phyloP scores from a whole-genome alignment of 192 early-diverging fungal species.

The Coemansia sp. region DNA sequence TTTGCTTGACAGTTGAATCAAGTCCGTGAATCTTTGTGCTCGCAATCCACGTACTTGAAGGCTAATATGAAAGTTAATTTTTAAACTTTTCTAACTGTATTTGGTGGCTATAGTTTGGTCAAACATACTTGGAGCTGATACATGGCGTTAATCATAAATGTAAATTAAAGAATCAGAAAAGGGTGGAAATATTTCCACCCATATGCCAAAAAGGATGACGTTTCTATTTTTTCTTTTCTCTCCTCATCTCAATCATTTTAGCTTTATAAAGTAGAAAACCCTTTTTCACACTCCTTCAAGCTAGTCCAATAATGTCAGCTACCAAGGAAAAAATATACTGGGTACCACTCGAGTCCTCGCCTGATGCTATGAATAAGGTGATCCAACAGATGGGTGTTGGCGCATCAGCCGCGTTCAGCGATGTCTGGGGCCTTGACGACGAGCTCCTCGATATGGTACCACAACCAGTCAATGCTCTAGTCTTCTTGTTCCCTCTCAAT shows the following conservation, averaged over 20 bases:
- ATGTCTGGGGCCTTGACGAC: conserved; percentile 86
- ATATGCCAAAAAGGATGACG: background rate
- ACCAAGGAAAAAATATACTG: conserved; percentile 58
- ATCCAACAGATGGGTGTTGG: conserved; percentile 70
- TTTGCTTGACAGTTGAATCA: too few species aligned
- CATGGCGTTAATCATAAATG: too few species aligned
- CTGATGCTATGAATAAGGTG: conserved; percentile 71
- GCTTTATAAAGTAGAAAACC: background rate
- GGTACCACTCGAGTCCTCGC: conserved; percentile 89
- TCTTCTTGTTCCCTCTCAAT: conserved; percentile 86
- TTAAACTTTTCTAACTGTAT: background rate
- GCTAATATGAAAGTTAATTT: background rate
- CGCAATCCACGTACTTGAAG: too few species aligned
- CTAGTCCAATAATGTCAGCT: background rate
- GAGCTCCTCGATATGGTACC: conserved; percentile 80
- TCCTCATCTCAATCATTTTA: background rate
- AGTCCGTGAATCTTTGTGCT: too few species aligned
- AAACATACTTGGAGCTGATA: too few species aligned
- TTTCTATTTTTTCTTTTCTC: background rate
- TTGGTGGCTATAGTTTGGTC: background rate
- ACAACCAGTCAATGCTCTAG: conserved; percentile 75
- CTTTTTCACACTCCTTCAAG: too few species aligned
- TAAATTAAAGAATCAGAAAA: too few species aligned
- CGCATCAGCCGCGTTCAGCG: conserved; percentile 64
- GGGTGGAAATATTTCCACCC: too few species aligned